Conservation (phyloP, 2,329 filamentous ascomycete genomes). For the Rugonectria rugulosa region DNA sequence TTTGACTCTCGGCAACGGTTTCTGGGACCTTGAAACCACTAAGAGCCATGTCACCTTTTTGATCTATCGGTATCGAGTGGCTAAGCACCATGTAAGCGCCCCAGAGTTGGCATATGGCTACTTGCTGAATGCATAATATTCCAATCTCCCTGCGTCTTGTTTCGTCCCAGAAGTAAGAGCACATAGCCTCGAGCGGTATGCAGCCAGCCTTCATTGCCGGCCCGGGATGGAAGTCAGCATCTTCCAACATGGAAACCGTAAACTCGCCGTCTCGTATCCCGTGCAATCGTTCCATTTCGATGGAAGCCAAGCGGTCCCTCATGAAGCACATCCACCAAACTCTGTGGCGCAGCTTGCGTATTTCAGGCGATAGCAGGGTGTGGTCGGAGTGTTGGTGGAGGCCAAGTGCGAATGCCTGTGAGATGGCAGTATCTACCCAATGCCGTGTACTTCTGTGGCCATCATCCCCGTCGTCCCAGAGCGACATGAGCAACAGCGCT, state of each 20-base stretch:
- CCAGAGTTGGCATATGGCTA: no score
- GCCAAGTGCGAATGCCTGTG: slow-evolving; percentile 90
- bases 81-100: no score
- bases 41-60: no score
- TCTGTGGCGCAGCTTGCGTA: slow-evolving; percentile 87
- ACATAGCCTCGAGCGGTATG: no score
- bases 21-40: no score
- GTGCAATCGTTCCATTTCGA: slow-evolving; percentile 92
- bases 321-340: slow-evolving; percentile 99
- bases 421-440: slow-evolving; percentile 98
- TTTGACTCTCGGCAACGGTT: no score
- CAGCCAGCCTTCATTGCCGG: no score
- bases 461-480: slow-evolving; percentile 97
- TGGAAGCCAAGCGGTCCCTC: slow-evolving; percentile 87
- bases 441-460: slow-evolving; percentile 98
- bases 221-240: slow-evolving; percentile 83
- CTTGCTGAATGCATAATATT: no score
- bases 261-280: slow-evolving; percentile 93
- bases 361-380: slow-evolving; percentile 75
- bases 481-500: slow-evolving; percentile 89
- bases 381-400: slow-evolving; percentile 85
- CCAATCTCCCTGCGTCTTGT: no score
- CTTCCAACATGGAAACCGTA: slow-evolving; percentile 86
- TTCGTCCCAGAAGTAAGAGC: no score
- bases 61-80: no score